Evolutionary conservation across 305 asterid genomes (phyloP), one percentile per base, ranked within the genome.

Genomic region (Fraxinus dipetala): DNA sequence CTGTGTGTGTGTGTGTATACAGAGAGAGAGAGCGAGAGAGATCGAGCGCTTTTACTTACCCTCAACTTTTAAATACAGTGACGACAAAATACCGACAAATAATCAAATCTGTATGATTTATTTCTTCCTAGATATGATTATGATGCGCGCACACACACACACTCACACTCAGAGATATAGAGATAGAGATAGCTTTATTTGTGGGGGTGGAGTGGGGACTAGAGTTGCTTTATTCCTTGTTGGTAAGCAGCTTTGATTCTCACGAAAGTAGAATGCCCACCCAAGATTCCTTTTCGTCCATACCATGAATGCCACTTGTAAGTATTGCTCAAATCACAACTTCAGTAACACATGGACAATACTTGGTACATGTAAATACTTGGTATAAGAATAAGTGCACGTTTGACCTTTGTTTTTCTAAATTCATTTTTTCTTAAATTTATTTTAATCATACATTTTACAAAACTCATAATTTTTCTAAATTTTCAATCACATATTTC

Each of bases 241-340:
- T 72, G 87, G 83, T 83, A 85, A 83, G 85, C 86, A 84, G 89
- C 87, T 83, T 87, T 85, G 90, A 76, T 83, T 82, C 88, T 85
- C 80, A 85, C 88, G 82, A 87, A 87, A 87, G 90, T 82, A 80
- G 79, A 78, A 79, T 63, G 7, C 36, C 36, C 7, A 75, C 81
- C 83, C 56, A 76, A 85, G 85, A 87, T 87, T 85, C 90, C 86
- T 85, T 87, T 83, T 80, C 88, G 79, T 5, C 78, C 73, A 77
- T 24, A 36, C 67, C 28, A 75, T 43, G 48, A 30, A 81, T 61
- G 43, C 80, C 80, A 75, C 51, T 61, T 81, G 45, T 20, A 51
- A 51, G n/a, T 77, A 16, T 0, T 30, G 3, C 43, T 30, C 72
- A 0, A 14, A 14, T 22, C 18, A 51, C 5, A 43, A 24, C 67